Evolutionary conservation across 768 basidiomycete genomes (phyloP), one percentile per base, ranked within the genome.

Genomic region (Hericium erinaceus): DNA sequence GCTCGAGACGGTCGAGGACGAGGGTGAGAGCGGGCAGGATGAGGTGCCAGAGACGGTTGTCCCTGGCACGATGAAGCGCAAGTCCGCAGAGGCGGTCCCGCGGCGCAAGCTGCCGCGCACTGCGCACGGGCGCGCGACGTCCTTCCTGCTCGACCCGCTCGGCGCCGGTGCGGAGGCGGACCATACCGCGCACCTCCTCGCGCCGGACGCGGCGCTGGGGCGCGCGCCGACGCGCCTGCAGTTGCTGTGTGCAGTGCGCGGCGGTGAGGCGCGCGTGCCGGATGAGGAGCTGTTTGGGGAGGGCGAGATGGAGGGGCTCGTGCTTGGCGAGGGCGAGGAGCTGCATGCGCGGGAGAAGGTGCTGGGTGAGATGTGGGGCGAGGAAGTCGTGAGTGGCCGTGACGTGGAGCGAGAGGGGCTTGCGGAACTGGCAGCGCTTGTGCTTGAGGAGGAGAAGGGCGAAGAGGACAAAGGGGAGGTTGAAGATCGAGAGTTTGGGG

Each of bases 231-330:
- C 84, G 2, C 85, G 89, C 38, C 75, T 92, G 9, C 86, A 89
- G 60, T 69, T 84, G 26, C 76, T 92, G 38, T 70, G 76, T 0
- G 72, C 75, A 11, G 73, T 75, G 49, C 83, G 85, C 48, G 84
- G 87, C 48, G 84, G 83, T 39, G 75, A 75, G 50, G 72, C 71
- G 6, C 73, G 69, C 20, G 80, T 92, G 18, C 60, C 64, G 1
- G 89, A 92, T 59, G 83, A 88, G 8, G 89, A 91, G 58, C 71
- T 92, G 22, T 89, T 92, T 58, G 77, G 70, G 3, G 77, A 80
- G 33, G 85, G 82, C 2, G 89, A 92, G 67, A 67, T 87, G 26
- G 87, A 89, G 55, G 76, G 72, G 18, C 55, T 88, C 28, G 61
- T 88, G 20, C 72, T 89, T 56, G 76, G 74, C 20, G 85, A 90